These are phyloP conservation scores for Aspergillus alliaceus DNA, from an alignment of 2,329 filamentous ascomycete genomes.

Conservation along the genomic window DNA sequence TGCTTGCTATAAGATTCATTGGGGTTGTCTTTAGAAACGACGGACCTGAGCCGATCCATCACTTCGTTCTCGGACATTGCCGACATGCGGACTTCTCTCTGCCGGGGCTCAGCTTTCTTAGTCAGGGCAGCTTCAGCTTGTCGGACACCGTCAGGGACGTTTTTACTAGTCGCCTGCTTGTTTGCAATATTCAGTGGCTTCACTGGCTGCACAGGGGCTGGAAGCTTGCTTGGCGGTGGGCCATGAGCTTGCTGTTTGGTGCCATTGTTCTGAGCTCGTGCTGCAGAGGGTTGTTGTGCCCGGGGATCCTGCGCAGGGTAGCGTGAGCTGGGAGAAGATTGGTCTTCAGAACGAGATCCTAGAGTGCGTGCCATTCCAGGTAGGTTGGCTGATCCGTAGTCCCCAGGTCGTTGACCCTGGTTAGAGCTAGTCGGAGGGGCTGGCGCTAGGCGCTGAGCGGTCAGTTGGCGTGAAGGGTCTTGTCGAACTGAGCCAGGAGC, in stretches of 20 bases:
- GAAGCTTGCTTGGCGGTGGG: conserved; percentile 59
- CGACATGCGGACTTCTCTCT: conserved; percentile 96
- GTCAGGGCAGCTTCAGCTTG: conserved; percentile 87
- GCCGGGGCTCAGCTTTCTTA: conserved; percentile 72
- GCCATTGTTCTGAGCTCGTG: conserved; percentile 47
- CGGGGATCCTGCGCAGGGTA: conserved; percentile 36
- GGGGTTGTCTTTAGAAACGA: conserved; percentile 93
- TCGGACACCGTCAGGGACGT: conserved; percentile 68
- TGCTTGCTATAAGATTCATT: conserved; percentile 97
- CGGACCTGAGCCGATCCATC: conserved; percentile 91
- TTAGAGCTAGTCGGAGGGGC: conserved; percentile 58
- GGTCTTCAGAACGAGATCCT: conserved; percentile 32
- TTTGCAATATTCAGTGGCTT: conserved; percentile 77
- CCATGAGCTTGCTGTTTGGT: conserved; percentile 42
- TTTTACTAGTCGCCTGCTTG: conserved; percentile 57
- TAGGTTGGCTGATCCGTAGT: conserved; percentile 26
- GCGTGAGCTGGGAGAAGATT: conserved; percentile 36
- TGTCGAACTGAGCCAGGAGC: conserved; percentile 62
- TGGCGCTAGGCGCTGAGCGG: conserved; percentile 81
- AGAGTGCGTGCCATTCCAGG: conserved; percentile 36
- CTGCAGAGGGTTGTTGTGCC: conserved; percentile 43
- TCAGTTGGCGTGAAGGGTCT: conserved; percentile 54
- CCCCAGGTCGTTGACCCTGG: conserved; percentile 26
- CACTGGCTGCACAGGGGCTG: conserved; percentile 58
- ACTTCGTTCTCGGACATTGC: conserved; percentile 97